Percentiles rank a stretch among this genome's conserved stretches.
These are phyloP conservation scores for Leccinum aurantiacum DNA, from an alignment of 768 basidiomycete species.

Conservation along the genomic window DNA sequence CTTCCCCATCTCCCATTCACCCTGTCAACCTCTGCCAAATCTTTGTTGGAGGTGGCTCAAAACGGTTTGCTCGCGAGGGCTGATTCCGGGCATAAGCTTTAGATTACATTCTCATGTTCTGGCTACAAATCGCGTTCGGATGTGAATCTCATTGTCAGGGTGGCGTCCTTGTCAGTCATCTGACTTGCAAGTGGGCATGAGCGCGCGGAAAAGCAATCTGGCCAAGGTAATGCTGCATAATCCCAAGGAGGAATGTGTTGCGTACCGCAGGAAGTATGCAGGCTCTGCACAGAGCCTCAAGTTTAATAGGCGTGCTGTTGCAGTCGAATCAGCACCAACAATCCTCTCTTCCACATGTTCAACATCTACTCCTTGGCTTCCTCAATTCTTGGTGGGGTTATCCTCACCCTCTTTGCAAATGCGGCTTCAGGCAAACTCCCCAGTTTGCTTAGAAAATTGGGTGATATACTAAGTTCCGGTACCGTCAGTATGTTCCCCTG, in stretches of 20 bases:
- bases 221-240: background rate
- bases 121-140: background rate
- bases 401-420: constrained; percentile 16
- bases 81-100: background rate
- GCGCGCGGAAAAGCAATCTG: background rate
- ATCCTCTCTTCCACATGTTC: constrained; percentile 9
- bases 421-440: constrained; percentile 8
- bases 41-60: too few relatives aligned
- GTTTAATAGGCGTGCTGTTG: constrained; percentile 1
- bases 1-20: too few relatives aligned
- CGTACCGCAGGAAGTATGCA: background rate
- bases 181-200: background rate
- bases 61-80: too few relatives aligned
- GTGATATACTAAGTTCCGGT: constrained; percentile 4
- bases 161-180: background rate
- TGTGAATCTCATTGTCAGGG: background rate
- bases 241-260: background rate
- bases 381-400: too few relatives aligned
- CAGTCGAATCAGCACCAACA: background rate
- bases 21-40: too few relatives aligned
- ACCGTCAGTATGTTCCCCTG: constrained; percentile 6
- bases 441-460: constrained; percentile 7
- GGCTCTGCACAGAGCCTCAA: background rate
- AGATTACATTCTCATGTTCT: background rate
- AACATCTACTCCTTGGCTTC: background rate